These are phyloP conservation scores for Didymella glomerata DNA, from an alignment of 2,329 filamentous ascomycete genomes.

Conservation along the genomic window DNA sequence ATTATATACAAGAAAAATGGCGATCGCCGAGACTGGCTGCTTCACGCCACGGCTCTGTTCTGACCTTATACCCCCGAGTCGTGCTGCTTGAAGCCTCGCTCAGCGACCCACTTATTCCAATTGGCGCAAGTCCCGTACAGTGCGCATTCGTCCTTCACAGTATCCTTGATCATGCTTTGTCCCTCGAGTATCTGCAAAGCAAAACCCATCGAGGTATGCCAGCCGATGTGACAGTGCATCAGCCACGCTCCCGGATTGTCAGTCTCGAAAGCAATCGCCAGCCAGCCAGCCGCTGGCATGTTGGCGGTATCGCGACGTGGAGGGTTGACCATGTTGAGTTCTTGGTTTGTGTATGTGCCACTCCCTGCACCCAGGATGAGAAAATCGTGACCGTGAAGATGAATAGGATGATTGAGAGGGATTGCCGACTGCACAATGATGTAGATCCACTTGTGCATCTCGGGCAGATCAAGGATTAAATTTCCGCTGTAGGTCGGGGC, in stretches of 20 bases:
- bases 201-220: conserved; percentile 66
- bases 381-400: background rate
- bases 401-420: background rate
- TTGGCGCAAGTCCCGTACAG: background rate
- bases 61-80: background rate
- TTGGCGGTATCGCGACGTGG: background rate
- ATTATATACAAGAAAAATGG: background rate
- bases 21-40: background rate
- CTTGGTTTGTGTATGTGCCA: background rate
- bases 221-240: conserved; percentile 47
- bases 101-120: background rate
- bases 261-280: conserved; percentile 57
- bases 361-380: background rate
- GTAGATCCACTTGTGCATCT: background rate
- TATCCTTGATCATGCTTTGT: conserved; percentile 27
- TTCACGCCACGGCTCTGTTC: background rate
- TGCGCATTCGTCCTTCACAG: background rate
- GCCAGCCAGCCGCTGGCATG: background rate
- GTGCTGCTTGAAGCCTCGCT: background rate
- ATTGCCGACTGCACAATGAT: background rate
- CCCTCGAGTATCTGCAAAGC: conserved; percentile 62
- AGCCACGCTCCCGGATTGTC: conserved; percentile 60
- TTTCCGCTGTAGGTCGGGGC: background rate
- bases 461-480: background rate
- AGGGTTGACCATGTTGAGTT: background rate